Evolutionary conservation across 2,329 filamentous ascomycete genomes (phyloP).

Genomic region (Ophiostoma pallidulum): DNA sequence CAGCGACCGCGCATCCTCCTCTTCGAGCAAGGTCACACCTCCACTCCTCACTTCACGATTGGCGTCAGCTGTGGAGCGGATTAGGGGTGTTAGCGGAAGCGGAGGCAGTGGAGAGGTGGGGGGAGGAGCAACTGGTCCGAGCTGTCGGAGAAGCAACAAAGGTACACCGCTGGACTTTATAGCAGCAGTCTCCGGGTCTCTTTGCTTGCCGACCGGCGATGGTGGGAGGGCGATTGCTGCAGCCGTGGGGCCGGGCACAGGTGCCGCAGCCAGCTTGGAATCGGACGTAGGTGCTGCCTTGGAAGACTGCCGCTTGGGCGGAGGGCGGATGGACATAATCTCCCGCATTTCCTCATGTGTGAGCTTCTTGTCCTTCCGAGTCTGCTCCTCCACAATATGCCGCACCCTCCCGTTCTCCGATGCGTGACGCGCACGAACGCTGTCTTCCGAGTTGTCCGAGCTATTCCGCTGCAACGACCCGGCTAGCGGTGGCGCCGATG

Average conservation of each 20-base stretch:
- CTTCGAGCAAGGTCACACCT: background rate
- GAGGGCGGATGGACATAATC: slow-evolving; percentile 9
- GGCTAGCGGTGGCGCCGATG: background rate
- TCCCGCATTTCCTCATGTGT: slow-evolving; percentile 12
- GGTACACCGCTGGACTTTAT: too few relatives aligned
- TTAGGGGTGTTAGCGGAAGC: background rate
- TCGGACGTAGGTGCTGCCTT: too few relatives aligned
- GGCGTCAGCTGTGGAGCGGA: background rate
- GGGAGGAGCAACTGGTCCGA: slow-evolving; percentile 6
- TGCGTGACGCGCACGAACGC: background rate
- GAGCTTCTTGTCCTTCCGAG: background rate
- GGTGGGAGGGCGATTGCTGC: background rate
- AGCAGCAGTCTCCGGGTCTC: background rate
- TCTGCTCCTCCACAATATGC: background rate
- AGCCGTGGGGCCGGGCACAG: background rate
- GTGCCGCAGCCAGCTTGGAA: too few relatives aligned
- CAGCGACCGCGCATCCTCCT: too few relatives aligned
- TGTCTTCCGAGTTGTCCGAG: slow-evolving; percentile 2
- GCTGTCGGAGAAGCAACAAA: background rate
- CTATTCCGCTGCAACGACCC: background rate
- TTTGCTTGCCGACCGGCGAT: background rate
- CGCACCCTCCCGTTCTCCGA: background rate
- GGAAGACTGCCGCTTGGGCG: background rate
- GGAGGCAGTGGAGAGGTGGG: slow-evolving; percentile 12
- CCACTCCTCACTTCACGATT: background rate